These are phyloP conservation scores for Rhodotorula sp. DNA, from an alignment of 1,284 basidiomycete genomes.

Conservation along the genomic window DNA sequence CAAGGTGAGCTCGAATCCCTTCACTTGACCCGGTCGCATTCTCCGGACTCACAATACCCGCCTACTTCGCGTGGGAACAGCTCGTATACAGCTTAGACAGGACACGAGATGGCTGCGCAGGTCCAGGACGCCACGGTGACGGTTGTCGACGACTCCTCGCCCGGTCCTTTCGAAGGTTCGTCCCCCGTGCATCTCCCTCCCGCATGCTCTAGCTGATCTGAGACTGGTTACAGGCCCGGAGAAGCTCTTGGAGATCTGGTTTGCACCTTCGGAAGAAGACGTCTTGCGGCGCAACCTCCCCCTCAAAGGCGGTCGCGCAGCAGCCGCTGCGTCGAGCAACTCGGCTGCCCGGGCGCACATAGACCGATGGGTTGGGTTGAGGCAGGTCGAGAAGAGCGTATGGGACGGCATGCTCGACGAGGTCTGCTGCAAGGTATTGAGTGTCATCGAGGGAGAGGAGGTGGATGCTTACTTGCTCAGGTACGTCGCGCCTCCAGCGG, in stretches of 20 bases:
- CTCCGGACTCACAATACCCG: too few species aligned
- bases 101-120: neutral
- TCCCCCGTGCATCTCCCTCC: neutral
- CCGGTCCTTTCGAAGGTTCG: conserved; percentile 34
- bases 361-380: conserved; percentile 60
- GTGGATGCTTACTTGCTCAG: conserved; percentile 94
- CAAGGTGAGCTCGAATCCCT: too few species aligned
- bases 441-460: conserved; percentile 78
- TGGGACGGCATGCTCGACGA: conserved; percentile 99
- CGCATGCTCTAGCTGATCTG: neutral
- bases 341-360: conserved; percentile 14
- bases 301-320: conserved; percentile 34
- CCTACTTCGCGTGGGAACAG: neutral
- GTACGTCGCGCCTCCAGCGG: conserved; percentile 55
- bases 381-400: conserved; percentile 68
- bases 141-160: conserved; percentile 36
- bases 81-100: neutral
- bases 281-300: conserved; percentile 50
- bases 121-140: conserved; percentile 9
- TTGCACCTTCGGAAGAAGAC: conserved; percentile 69
- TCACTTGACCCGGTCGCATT: too few species aligned
- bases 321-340: neutral
- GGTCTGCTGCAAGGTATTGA: conserved; percentile 95
- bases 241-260: conserved; percentile 98
- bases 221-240: conserved; percentile 61